Base-by-base conservation (phyloP, 371 early-diverging fungal species). In the Lichtheimia ramosa region DNA sequence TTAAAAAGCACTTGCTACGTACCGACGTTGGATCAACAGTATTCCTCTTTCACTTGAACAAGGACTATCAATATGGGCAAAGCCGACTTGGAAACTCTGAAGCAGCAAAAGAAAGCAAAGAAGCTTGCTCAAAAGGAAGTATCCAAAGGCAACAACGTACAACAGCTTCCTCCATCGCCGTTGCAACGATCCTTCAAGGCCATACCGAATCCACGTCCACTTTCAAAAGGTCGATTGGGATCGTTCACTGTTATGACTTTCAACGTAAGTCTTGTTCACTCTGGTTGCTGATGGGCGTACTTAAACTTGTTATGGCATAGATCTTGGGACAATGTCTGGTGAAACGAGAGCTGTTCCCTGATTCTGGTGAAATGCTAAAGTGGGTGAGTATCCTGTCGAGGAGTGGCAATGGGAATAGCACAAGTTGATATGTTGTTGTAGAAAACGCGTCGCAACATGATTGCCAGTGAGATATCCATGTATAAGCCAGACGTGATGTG, bases 341-440 rank as follows among this genome's bases (percentile, higher is more conserved):
- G 18, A 83, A 82, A 24, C 70, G 85, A 6, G 75, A 83, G 43
- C 58, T 83, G 62, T 84, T 84, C 59, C 83, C 85, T 8, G 67
- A 80, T 57, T 78, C 82, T 7, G 81, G 72, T 2, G 68, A 73
- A 15, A 62, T 65, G 53, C 43, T 79, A 16, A 79, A 75, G 62
- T 75, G 79, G 79, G 78, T 74, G 66, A 50, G 56, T 39, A 15
- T 34, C 8, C 8, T 34, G 2, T 6, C 8, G 10, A 34, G 8
- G 34, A 34, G 6, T 34, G 34, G 27, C n/a, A 3, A 3, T 27
- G 5, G 34, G 7, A 10, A 8, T 34, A 34, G 6, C 34, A 34
- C 8, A 8, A 1, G 34, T 8, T 34, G 10, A 34, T 8, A 34
- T 16, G n/a, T 55, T 55, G 39, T 39, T 50, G 39, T 63, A 74